A percentile compares a stretch with the other conserved stretches of the same genome.
phyloP scores from a whole-genome alignment of 2,329 filamentous ascomycete species.

The Sporothrix dimorphospora region DNA sequence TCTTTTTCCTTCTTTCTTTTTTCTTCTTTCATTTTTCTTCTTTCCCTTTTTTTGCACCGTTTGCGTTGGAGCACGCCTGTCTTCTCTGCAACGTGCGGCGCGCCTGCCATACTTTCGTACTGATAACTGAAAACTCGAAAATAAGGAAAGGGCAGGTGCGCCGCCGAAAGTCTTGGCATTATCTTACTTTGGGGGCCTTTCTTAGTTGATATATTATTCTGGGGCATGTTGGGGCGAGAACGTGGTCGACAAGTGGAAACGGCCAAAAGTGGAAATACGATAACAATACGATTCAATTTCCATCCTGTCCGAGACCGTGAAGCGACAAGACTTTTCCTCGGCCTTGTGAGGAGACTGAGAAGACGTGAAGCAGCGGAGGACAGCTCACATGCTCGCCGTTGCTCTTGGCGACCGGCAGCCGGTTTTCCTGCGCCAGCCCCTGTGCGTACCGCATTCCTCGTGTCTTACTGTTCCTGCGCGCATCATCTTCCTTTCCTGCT shows the following conservation, averaged over 20 bases:
- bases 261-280: constrained; percentile 6
- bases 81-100: not conserved
- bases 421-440: not conserved
- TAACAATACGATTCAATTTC: not conserved
- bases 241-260: constrained; percentile 2
- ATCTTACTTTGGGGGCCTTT: not conserved
- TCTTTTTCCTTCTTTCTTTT: not conserved
- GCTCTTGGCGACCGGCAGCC: not conserved
- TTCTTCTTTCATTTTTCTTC: not conserved
- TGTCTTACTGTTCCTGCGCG: not conserved
- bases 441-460: not conserved
- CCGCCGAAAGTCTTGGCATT: constrained; percentile 13
- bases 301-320: not conserved
- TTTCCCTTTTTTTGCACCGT: not conserved
- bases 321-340: not conserved
- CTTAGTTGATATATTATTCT: constrained; percentile 6
- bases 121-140: not conserved
- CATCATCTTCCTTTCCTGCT: not conserved
- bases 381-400: not conserved
- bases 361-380: not conserved
- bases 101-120: not conserved
- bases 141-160: not conserved
- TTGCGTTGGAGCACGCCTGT: not conserved
- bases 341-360: not conserved
- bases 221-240: constrained; percentile 11